A percentile compares a stretch with the other conserved stretches of the same genome.
phyloP scores from a whole-genome alignment of 345 rosid genomes.

The Cardiospermum halicacabum region DNA sequence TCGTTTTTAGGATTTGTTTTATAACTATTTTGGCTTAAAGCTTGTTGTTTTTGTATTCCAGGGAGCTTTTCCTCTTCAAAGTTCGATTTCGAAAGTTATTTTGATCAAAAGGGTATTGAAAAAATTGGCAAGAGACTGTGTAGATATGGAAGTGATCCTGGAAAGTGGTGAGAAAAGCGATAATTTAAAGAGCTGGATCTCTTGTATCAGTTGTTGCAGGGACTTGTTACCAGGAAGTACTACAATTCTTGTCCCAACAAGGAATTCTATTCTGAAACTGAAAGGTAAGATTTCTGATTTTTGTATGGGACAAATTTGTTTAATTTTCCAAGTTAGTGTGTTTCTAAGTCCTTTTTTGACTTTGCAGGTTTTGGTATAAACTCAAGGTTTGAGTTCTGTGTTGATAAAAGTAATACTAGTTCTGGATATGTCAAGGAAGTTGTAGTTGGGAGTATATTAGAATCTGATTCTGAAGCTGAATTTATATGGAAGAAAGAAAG shows the following conservation, averaged over 20 bases:
- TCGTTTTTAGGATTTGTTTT: not conserved
- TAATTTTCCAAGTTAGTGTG: not conserved
- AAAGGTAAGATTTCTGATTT: slow-evolving; percentile 26
- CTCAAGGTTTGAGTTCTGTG: slow-evolving; percentile 4
- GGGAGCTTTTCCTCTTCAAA: not conserved
- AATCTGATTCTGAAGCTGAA: slow-evolving; percentile 4
- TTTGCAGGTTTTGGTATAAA: slow-evolving; percentile 21
- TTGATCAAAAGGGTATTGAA: slow-evolving; percentile 16
- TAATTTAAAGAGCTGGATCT: slow-evolving; percentile 21
- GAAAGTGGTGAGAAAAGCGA: slow-evolving; percentile 15
- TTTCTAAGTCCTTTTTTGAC: not conserved
- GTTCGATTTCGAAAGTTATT: not conserved
- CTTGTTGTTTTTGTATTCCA: slow-evolving; percentile 10
- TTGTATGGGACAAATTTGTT: not conserved
- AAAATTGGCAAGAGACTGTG: slow-evolving; percentile 13
- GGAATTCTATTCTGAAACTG: slow-evolving; percentile 3
- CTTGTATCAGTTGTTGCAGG: not conserved
- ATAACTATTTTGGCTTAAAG: no score
- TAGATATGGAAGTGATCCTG: slow-evolving; percentile 9
- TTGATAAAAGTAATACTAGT: not conserved
- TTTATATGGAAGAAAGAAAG: slow-evolving; percentile 9
- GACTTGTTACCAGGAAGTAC: slow-evolving; percentile 9
- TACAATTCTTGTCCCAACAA: slow-evolving; percentile 15
- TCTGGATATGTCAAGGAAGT: slow-evolving; percentile 11
- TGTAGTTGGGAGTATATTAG: slow-evolving; percentile 1